These are phyloP conservation scores for Groenewaldozyma salmanticensis DNA, from an alignment of 805 yeast genomes.

Conservation along the genomic window DNA sequence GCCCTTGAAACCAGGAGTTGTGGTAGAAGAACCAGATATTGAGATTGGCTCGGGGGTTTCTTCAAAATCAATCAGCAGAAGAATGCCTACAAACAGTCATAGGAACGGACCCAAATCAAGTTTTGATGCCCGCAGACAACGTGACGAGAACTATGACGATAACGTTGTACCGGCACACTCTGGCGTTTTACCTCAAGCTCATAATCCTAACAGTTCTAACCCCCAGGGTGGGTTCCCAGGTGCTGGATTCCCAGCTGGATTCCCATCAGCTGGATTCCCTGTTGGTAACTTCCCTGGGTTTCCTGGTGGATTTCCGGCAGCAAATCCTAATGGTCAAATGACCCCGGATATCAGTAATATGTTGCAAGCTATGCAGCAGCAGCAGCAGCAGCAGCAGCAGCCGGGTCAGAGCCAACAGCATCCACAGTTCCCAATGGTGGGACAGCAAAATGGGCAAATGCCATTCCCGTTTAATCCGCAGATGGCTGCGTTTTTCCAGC, in stretches of 20 bases:
- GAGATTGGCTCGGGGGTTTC: conserved; percentile 92
- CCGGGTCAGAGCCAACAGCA: background rate
- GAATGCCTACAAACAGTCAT: conserved; percentile 85
- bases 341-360: background rate
- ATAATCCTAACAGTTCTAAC: background rate
- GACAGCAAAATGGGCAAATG: conserved; percentile 4
- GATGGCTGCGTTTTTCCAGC: conserved; percentile 15
- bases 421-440: background rate
- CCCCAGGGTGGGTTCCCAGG: no score
- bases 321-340: background rate
- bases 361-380: background rate
- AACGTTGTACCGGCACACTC: background rate
- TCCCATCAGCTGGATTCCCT: no score
- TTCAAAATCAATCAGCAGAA: conserved; percentile 81
- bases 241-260: no score
- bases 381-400: background rate
- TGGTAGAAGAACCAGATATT: conserved; percentile 94
- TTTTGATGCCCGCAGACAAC: no score
- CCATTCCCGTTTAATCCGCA: conserved; percentile 14
- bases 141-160: background rate
- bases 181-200: background rate
- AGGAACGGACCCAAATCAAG: conserved; percentile 80
- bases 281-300: no score
- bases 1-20: conserved; percentile 67
- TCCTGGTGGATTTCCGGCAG: no score